Conservation (phyloP, 2,329 filamentous ascomycete genomes). For the Bipolaris zeicola region DNA sequence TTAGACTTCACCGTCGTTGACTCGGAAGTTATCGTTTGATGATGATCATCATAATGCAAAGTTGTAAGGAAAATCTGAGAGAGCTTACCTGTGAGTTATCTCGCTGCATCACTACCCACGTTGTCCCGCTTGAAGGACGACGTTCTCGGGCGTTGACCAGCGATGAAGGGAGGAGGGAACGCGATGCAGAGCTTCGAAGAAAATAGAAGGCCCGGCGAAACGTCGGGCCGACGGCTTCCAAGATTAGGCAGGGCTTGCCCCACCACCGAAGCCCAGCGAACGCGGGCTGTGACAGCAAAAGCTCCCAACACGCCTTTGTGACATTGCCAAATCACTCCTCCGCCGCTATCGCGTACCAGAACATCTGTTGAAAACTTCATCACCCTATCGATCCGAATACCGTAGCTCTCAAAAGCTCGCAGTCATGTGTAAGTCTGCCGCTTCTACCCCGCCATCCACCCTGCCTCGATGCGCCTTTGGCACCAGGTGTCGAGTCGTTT, state of each 20-base stretch:
- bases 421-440: slow-evolving; percentile 20
- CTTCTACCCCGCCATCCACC: slow-evolving; percentile 10
- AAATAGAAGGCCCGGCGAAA: slow-evolving; percentile 21
- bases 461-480: slow-evolving; percentile 9
- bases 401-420: slow-evolving; percentile 1
- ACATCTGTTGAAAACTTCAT: background rate
- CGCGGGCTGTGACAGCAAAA: slow-evolving; percentile 29
- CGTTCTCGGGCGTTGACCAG: background rate
- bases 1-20: slow-evolving; percentile 45
- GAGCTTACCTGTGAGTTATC: slow-evolving; percentile 24
- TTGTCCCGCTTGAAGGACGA: slow-evolving; percentile 5
- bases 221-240: slow-evolving; percentile 23
- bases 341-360: slow-evolving; percentile 15
- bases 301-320: slow-evolving; percentile 26
- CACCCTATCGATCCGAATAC: background rate
- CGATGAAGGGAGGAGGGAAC: slow-evolving; percentile 8
- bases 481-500: background rate
- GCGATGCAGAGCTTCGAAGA: slow-evolving; percentile 11
- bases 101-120: background rate
- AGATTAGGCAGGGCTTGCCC: slow-evolving; percentile 26
- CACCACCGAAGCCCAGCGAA: slow-evolving; percentile 33
- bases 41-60: slow-evolving; percentile 40
- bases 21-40: slow-evolving; percentile 44
- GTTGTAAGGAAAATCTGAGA: background rate
- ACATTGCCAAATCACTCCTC: slow-evolving; percentile 10